Base-by-base conservation (phyloP, 805 yeast species). In the Saccharomyces kudriavzevii region DNA sequence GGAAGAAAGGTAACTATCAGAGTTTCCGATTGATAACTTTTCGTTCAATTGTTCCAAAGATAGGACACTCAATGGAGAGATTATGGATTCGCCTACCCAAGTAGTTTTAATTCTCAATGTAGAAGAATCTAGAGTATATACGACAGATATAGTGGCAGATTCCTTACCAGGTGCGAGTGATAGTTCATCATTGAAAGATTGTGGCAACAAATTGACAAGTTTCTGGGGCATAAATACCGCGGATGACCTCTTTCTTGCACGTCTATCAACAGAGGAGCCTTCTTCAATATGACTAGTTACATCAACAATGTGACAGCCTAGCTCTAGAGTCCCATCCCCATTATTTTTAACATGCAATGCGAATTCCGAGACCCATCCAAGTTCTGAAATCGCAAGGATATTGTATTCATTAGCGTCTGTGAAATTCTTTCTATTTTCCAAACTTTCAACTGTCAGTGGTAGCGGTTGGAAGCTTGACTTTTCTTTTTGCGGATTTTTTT, bases 261-360 rank as follows among this genome's bases (percentile, higher is more conserved):
- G 90, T 57, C 91, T 83, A 65, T 94, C 99, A 56, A 92, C 73
- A 9, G 82, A 72, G 0, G 96, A 82, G 14, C 90, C 92, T 45
- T 82, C 85, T 59, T 79, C 82, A 51, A 92, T 70, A 60, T 76
- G 88, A 47, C 82, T 82, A 3, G 95, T 76, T 4, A 86, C 83
- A 71, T 94, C 99, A 30, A 87, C 77, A 48, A 87, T 81, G 68
- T 94, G 98, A 65, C 91, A 83, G 45, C 96, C 96, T 45, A 94
- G 71, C 65, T 87, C 95, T 56, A 87, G 82, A 4, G 60, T 60
- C 13, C 82, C 79, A 48, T 80, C 77, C 2, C 80, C 73, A 11
- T 81, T 63, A 50, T 83, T 72, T 64, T 83, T 85, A n/a, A 89
- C 85, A 61, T 88, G 96, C 53, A 90, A 70, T 0, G 96, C 95